Percentiles rank a stretch among this genome's conserved stretches.
These are phyloP conservation scores for Tarenaya hassleriana DNA, from an alignment of 345 rosid genomes.

Conservation along the genomic window DNA sequence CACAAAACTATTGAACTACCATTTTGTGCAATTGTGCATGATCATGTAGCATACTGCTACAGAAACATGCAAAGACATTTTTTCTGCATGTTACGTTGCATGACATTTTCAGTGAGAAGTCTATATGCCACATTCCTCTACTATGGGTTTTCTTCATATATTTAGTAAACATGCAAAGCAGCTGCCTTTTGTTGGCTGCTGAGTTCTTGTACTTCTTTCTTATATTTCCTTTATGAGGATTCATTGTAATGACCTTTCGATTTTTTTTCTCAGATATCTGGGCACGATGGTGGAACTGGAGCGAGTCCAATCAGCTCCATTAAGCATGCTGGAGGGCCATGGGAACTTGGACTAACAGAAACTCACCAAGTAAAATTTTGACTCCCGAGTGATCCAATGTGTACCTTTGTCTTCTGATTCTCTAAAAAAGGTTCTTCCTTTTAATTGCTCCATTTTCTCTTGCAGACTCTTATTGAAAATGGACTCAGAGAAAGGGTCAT, in stretches of 20 bases:
- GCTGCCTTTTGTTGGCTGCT: not conserved
- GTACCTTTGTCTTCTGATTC: not conserved
- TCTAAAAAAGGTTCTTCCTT: constrained; percentile 8
- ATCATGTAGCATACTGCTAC: too few species aligned
- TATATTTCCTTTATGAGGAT: not conserved
- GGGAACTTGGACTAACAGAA: constrained; percentile 97
- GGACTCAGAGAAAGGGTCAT: constrained; percentile 98
- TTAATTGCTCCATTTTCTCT: constrained; percentile 22
- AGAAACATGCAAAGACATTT: too few species aligned
- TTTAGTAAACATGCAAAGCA: too few species aligned
- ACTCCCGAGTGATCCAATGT: constrained; percentile 1
- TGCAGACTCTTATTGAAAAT: constrained; percentile 80
- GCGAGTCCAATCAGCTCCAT: constrained; percentile 98
- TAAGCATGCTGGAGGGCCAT: constrained; percentile 99
- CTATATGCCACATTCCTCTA: too few species aligned
- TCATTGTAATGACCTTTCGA: constrained; percentile 4
- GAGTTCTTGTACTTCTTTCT: not conserved
- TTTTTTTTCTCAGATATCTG: constrained; percentile 68
- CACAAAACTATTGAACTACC: too few species aligned
- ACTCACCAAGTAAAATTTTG: constrained; percentile 63
- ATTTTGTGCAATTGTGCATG: too few species aligned
- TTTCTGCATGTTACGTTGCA: too few species aligned
- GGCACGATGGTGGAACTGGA: constrained; percentile 99
- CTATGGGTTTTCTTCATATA: too few species aligned
- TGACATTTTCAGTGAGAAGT: too few species aligned